Percentiles rank a stretch among this genome's conserved stretches.
phyloP scores from a whole-genome alignment of 1,139 yeast genomes.

The Nadsonia commutata region DNA sequence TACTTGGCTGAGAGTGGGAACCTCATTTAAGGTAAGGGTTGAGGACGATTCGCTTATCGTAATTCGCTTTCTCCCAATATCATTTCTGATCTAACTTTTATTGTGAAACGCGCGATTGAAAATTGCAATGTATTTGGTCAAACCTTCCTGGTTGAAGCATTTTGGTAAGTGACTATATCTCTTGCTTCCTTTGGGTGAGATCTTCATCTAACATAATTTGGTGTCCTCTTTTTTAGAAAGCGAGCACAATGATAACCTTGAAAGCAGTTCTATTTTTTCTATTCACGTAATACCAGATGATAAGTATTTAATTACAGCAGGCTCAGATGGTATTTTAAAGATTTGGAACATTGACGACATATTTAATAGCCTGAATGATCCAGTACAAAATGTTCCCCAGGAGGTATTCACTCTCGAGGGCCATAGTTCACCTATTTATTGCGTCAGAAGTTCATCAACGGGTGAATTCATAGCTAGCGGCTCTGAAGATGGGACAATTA shows the following conservation, averaged over 20 bases:
- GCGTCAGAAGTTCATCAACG: conserved; percentile 81
- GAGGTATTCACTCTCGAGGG: conserved; percentile 12
- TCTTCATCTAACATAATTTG: background rate
- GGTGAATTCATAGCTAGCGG: conserved; percentile 88
- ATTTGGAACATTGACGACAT: background rate
- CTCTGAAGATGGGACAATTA: conserved; percentile 79
- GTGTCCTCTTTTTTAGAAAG: background rate
- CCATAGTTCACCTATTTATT: conserved; percentile 72
- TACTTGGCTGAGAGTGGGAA: no score
- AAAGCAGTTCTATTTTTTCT: background rate
- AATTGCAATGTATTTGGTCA: conserved; percentile 48
- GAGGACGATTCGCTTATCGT: no score
- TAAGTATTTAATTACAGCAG: background rate
- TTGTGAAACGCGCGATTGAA: background rate
- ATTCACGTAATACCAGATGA: background rate
- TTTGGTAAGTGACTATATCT: conserved; percentile 29
- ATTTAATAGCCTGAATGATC: background rate
- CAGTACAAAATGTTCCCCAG: background rate
- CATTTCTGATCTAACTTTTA: no score
- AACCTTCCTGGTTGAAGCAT: conserved; percentile 77
- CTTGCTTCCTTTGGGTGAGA: background rate
- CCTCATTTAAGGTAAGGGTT: no score
- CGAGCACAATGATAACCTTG: background rate
- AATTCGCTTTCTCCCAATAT: no score
- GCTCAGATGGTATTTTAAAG: background rate